Conservation (phyloP, 345 rosid genomes). For the Citrus trifoliata region DNA sequence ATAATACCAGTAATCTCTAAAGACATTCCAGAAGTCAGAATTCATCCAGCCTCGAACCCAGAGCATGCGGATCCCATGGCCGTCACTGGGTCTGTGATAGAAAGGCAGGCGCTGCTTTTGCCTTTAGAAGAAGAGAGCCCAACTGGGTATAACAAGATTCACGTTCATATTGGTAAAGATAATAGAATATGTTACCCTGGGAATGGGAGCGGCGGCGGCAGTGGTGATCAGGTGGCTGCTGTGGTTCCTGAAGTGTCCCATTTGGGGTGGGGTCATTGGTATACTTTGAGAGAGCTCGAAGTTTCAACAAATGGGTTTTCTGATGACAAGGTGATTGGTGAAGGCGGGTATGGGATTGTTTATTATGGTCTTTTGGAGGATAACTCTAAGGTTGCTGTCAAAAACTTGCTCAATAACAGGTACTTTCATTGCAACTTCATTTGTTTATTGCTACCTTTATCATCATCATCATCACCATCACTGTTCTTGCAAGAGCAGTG, state of each 20-base stretch:
- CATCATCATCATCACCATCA: background rate
- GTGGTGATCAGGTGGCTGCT: conserved; percentile 30
- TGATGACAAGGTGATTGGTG: conserved; percentile 79
- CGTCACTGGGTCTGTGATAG: conserved; percentile 17
- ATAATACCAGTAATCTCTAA: conserved; percentile 59
- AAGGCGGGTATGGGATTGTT: conserved; percentile 96
- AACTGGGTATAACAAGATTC: conserved; percentile 40
- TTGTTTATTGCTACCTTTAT: background rate
- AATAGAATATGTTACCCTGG: conserved; percentile 49
- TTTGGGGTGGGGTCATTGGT: conserved; percentile 61
- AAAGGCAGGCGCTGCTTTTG: conserved; percentile 34
- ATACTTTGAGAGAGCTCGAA: conserved; percentile 79
- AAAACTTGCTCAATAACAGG: conserved; percentile 92
- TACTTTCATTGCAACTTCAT: conserved; percentile 10
- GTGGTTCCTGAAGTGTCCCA: conserved; percentile 57
- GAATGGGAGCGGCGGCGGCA: conserved; percentile 31
- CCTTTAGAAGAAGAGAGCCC: conserved; percentile 46
- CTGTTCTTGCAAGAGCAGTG: background rate
- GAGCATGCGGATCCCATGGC: conserved; percentile 28
- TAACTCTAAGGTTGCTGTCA: conserved; percentile 71
- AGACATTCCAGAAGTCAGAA: conserved; percentile 67
- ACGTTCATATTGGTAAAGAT: conserved; percentile 54
- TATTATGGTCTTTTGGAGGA: conserved; percentile 72
- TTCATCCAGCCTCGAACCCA: conserved; percentile 29
- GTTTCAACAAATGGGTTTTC: conserved; percentile 67